A percentile compares a stretch with the other conserved stretches of the same genome.
Conservation (phyloP, 2,329 filamentous ascomycete genomes). For the Talaromyces sp. region DNA sequence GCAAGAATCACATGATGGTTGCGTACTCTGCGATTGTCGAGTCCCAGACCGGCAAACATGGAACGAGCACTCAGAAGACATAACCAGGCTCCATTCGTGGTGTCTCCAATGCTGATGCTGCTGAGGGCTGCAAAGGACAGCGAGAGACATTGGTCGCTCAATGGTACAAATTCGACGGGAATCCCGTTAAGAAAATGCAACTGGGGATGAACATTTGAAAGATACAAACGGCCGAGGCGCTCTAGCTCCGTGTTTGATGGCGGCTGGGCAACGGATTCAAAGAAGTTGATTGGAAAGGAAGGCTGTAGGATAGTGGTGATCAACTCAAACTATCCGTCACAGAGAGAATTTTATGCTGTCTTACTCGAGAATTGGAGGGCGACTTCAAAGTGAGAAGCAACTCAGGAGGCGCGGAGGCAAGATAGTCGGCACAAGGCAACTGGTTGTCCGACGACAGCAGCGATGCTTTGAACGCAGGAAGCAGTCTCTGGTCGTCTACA, state of each 20-base stretch:
- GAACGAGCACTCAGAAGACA: neutral
- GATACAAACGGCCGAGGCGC: neutral
- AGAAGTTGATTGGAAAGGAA: neutral
- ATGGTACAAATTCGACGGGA: neutral
- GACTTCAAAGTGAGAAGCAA: neutral
- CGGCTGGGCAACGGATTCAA: neutral
- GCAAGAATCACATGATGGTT: neutral
- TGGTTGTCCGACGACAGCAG: neutral
- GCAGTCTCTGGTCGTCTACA: neutral
- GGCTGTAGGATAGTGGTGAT: neutral
- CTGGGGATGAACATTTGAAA: neutral
- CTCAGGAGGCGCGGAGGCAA: neutral
- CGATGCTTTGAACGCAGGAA: neutral
- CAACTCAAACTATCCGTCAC: neutral
- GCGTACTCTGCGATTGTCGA: neutral
- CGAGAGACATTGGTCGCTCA: neutral
- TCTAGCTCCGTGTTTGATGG: neutral
- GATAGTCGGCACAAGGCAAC: neutral
- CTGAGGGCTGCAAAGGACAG: neutral
- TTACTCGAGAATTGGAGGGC: neutral
- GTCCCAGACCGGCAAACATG: neutral
- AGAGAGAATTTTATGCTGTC: neutral
- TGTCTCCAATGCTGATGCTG: neutral
- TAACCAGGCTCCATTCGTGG: neutral
- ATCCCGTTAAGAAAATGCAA: neutral